Base-by-base conservation (phyloP, 2,329 filamentous ascomycete genomes). In the Graphium sp. region DNA sequence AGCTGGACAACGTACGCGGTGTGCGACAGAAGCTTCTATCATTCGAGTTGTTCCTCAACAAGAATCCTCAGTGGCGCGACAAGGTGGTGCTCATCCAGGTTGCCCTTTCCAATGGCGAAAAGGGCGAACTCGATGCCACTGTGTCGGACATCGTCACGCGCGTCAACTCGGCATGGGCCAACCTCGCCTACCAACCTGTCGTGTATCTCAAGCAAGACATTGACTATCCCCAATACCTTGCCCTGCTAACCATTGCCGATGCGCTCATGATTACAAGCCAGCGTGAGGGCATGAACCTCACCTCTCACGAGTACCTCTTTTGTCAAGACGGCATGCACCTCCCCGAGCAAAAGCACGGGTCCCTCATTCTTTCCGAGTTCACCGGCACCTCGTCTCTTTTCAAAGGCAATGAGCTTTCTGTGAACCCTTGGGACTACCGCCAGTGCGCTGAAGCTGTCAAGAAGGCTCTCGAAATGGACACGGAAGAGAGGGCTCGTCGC, bases 141-240 rank as follows among this genome's bases (percentile, higher is more conserved):
- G 78, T 95, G 15, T 85, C 82, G 2, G 84, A 94, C 47, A 94
- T 95, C 46, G 84, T 92, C 37, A 92, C 83, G 29, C 74, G 87
- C 34, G 87, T 95, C 47, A 93, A 95, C 49, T 89, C 83, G 1
- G 74, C 74, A 1, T 85, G 85, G 62, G 85, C 85, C 6, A 93
- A 84, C 16, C 61, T 95, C 28, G 81, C 83, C 1, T 89, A 94
- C 43, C 84, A 92, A 44, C 87, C 87, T 2, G 67, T 95, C 8
- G 80, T 94, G 5, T 94, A 94, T 50, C 60, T 95, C 30, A 85
- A 91, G 51, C 87, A 95, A 49, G 87, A 95, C 42, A 89, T 95
- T 34, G 76, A 81, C 33, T 93, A 92, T 45, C 63, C 80, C 0
- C 85, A 94, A 46, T 95, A 94, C 43, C 66, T 95, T n/a, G 87